Base-by-base conservation (phyloP, 805 yeast species). In the Debaryomyces tyrocola region DNA sequence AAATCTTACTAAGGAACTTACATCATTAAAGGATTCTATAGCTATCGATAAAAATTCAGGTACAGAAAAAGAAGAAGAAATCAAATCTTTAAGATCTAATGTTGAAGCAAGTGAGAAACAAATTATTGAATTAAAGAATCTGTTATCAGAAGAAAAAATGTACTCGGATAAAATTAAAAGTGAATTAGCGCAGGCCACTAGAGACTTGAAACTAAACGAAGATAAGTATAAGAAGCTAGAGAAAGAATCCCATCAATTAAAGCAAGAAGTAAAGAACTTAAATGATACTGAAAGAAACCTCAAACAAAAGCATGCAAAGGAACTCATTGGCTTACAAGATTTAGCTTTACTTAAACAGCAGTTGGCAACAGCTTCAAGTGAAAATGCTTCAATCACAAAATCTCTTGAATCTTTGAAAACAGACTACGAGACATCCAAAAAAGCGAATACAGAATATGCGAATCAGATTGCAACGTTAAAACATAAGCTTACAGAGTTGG, bases 401-500 rank as follows among this genome's bases (percentile, higher is more conserved):
- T 37, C 46, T 15, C 47, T 51, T 20, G 41, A 57, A 15, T 52
- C 56, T 37, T 41, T 68, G 42, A 63, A 57, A 41, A 51, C 57
- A 3, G 68, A 66, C 18, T 46, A 53, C 17, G 63, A 57, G 11
- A 43, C 51, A 21, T 49, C 59, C 20, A 46, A 50, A 10, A 53
- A 49, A 34, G 54, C 63, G 4, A 65, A 63, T 27, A 37, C 50
- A 1, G 67, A 64, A 31, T 67, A 63, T 47, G 53, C 67, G 1
- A 58, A 56, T 15, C 60, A 63, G 35, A 62, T 69, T 7, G 47
- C 57, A 37, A 51, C 52, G 2, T 55, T 69, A 38, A 61, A 55
- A 11, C 50, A 56, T 10, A 56, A 62, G 21, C 42, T 69, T 2
- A 43, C 50, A 10, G 53, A 48, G 4, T 54, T 69, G 21, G 60